Evolutionary conservation across 768 basidiomycete genomes (phyloP).

Genomic region (Chalciporus pseudorubinellus): DNA sequence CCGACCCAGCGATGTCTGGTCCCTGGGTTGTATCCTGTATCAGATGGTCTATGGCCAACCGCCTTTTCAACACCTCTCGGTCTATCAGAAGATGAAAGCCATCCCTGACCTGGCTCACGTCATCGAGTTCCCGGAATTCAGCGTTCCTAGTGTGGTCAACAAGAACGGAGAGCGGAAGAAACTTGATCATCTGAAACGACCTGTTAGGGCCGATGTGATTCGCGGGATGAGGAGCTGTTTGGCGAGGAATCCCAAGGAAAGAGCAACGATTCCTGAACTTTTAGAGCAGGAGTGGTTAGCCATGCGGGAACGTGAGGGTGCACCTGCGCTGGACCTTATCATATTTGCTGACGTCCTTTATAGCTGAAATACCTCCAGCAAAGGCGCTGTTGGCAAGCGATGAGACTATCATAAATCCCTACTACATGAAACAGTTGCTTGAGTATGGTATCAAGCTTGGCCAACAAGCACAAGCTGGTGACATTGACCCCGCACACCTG

Average conservation of each 20-base stretch:
- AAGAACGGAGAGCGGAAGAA: conserved; percentile 41
- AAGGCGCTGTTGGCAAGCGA: conserved; percentile 40
- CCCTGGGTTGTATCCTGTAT: conserved; percentile 94
- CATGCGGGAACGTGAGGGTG: conserved; percentile 41
- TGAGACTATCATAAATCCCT: conserved; percentile 74
- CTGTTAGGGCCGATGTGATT: conserved; percentile 76
- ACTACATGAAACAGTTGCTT: conserved; percentile 76
- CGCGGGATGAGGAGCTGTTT: conserved; percentile 81
- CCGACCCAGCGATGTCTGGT: conserved; percentile 99
- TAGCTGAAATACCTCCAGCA: conserved; percentile 30
- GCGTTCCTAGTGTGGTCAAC: conserved; percentile 43
- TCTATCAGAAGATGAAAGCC: conserved; percentile 89
- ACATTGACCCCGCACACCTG: conserved; percentile 47
- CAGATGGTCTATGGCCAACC: conserved; percentile 97
- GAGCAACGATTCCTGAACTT: conserved; percentile 86
- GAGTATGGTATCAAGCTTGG: conserved; percentile 69
- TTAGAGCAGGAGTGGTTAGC: conserved; percentile 78
- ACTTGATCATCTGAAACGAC: conserved; percentile 65
- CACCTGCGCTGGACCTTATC: background rate
- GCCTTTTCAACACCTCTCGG: conserved; percentile 83
- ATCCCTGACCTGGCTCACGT: conserved; percentile 76
- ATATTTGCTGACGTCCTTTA: background rate
- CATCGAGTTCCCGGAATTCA: conserved; percentile 80
- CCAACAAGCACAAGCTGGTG: conserved; percentile 34
- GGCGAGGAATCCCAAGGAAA: conserved; percentile 71